Evolutionary conservation across 164 flowering plant genomes (phyloP).

Genomic region (Nelumbo lutea): DNA sequence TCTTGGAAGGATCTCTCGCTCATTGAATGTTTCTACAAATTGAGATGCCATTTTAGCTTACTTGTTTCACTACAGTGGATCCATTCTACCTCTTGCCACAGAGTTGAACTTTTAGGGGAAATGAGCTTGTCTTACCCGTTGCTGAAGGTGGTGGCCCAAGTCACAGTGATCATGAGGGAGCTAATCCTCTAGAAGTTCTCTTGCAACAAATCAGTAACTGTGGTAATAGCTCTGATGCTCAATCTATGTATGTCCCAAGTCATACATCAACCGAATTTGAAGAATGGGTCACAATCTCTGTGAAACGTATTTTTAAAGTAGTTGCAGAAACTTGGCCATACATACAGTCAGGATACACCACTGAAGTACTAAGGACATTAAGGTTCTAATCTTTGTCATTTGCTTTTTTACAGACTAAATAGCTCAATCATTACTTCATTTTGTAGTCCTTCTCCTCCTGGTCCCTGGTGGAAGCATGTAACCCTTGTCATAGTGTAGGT

Average conservation of each 20-base stretch:
- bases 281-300: constrained; percentile 5
- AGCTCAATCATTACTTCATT: too few relatives aligned
- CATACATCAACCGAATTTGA: constrained; percentile 6
- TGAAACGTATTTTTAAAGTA: constrained; percentile 34
- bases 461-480: too few relatives aligned
- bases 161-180: constrained; percentile 4
- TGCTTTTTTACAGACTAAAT: neutral
- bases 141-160: constrained; percentile 12
- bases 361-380: constrained; percentile 44
- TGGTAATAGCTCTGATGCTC: constrained; percentile 9
- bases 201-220: constrained; percentile 15
- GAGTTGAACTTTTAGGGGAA: constrained; percentile 20
- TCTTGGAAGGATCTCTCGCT: constrained; percentile 57
- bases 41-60: constrained; percentile 49
- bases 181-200: constrained; percentile 2
- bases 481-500: too few relatives aligned
- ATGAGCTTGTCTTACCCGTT: constrained; percentile 11
- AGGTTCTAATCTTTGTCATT: constrained; percentile 38
- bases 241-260: constrained; percentile 9
- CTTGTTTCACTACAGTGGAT: constrained; percentile 37
- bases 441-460: too few relatives aligned
- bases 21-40: constrained; percentile 38
- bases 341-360: constrained; percentile 40
- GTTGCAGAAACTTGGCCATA: constrained; percentile 47
- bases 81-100: constrained; percentile 19